A percentile compares a stretch with the other conserved stretches of the same genome.
phyloP scores from a whole-genome alignment of 164 flowering plant genomes.

The Magnolia changhungtana region DNA sequence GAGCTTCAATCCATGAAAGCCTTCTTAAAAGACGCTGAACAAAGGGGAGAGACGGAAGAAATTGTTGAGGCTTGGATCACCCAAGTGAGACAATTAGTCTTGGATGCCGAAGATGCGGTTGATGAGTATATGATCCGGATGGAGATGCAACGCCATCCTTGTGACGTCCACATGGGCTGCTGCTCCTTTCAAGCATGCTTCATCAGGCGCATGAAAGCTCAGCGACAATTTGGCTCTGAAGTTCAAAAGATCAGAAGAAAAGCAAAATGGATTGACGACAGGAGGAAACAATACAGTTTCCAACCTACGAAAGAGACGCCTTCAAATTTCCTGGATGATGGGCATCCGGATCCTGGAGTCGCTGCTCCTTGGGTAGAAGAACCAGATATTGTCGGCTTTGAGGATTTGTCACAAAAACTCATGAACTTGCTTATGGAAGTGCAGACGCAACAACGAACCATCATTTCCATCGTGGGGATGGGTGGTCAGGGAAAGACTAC shows the following conservation, averaged over 20 bases:
- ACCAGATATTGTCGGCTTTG: slow-evolving; percentile 4
- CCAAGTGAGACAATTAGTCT: not conserved
- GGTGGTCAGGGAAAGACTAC: slow-evolving; percentile 7
- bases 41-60: too few species aligned
- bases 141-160: not conserved
- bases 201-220: not conserved
- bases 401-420: not conserved
- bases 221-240: not conserved
- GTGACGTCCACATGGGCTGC: not conserved
- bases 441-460: not conserved
- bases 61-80: too few species aligned
- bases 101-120: slow-evolving; percentile 3
- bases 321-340: too few species aligned
- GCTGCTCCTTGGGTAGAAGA: slow-evolving; percentile 8
- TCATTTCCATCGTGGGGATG: slow-evolving; percentile 9
- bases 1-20: too few species aligned
- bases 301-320: not conserved
- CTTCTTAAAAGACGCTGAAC: too few species aligned
- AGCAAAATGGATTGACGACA: not conserved
- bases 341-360: not conserved
- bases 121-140: slow-evolving; percentile 4
- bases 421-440: not conserved
- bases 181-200: not conserved
- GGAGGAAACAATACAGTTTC: not conserved
- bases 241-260: not conserved